Evolutionary conservation across 805 yeast genomes (phyloP).

Genomic region (Pichia thaimueangensis): DNA sequence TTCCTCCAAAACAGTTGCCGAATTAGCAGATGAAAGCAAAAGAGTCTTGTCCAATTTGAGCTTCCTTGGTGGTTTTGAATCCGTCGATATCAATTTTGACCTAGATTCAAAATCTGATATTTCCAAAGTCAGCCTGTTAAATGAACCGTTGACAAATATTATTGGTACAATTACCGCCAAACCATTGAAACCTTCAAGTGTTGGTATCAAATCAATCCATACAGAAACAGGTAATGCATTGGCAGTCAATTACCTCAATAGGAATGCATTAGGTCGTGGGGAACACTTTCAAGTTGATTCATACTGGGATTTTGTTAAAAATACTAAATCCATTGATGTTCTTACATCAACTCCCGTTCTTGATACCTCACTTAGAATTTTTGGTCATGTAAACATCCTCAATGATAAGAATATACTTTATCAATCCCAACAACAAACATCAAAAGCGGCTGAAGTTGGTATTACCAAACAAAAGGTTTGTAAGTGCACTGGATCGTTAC

Average conservation of each 20-base stretch:
- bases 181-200: constrained; percentile 1
- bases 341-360: constrained; percentile 39
- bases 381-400: constrained; percentile 43
- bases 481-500: constrained; percentile 12
- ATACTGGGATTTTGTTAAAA: constrained; percentile 40
- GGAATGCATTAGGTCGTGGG: constrained; percentile 63
- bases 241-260: constrained; percentile 34
- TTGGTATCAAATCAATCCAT: constrained; percentile 7
- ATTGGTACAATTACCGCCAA: constrained; percentile 7
- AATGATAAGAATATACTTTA: constrained; percentile 47
- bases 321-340: constrained; percentile 44
- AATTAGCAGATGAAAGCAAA: constrained; percentile 29
- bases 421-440: constrained; percentile 45
- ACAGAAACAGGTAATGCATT: constrained; percentile 8
- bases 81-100: constrained; percentile 20
- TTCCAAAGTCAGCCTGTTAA: constrained; percentile 2
- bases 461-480: constrained; percentile 26
- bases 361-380: constrained; percentile 39
- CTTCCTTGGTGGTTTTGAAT: constrained; percentile 26
- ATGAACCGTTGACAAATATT: constrained; percentile 8
- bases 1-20: constrained; percentile 35
- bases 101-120: constrained; percentile 9
- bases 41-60: constrained; percentile 18
- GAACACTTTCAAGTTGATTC: constrained; percentile 51
- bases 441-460: constrained; percentile 48